These are phyloP conservation scores for Cryomyces minteri DNA, from an alignment of 495 filamentous ascomycete species.

Conservation along the genomic window DNA sequence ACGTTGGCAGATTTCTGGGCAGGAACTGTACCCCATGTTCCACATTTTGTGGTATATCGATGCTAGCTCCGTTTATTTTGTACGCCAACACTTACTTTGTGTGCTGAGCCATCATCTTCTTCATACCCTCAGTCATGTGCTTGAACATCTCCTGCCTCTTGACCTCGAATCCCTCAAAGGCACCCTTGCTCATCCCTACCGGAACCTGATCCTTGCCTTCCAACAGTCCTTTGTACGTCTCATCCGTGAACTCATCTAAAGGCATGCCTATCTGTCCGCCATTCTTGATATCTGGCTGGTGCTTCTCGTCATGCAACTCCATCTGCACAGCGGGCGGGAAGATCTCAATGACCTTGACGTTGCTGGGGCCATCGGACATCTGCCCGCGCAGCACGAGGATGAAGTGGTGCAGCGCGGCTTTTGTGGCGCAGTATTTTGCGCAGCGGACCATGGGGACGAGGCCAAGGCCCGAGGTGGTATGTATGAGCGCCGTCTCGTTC, in stretches of 20 bases:
- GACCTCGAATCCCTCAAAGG: slow-evolving; percentile 11
- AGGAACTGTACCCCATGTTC: no score
- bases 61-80: no score
- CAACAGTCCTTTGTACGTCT: slow-evolving; percentile 32
- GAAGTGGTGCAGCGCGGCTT: slow-evolving; percentile 38
- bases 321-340: slow-evolving; percentile 51
- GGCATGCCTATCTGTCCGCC: slow-evolving; percentile 38
- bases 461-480: slow-evolving; percentile 33
- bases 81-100: neutral
- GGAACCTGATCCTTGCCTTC: slow-evolving; percentile 37
- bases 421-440: slow-evolving; percentile 37
- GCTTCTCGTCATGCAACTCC: slow-evolving; percentile 33
- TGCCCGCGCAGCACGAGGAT: slow-evolving; percentile 40
- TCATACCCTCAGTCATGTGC: slow-evolving; percentile 41
- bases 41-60: no score
- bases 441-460: slow-evolving; percentile 31
- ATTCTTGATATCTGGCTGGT: slow-evolving; percentile 26
- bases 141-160: slow-evolving; percentile 27
- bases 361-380: slow-evolving; percentile 22
- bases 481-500: slow-evolving; percentile 24
- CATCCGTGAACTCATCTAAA: slow-evolving; percentile 35
- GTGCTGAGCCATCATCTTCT: slow-evolving; percentile 30
- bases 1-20: no score
- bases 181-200: slow-evolving; percentile 29
- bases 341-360: slow-evolving; percentile 43